Conservation (phyloP, 2,329 filamentous ascomycete genomes). For the Penicillium hesseltinei region DNA sequence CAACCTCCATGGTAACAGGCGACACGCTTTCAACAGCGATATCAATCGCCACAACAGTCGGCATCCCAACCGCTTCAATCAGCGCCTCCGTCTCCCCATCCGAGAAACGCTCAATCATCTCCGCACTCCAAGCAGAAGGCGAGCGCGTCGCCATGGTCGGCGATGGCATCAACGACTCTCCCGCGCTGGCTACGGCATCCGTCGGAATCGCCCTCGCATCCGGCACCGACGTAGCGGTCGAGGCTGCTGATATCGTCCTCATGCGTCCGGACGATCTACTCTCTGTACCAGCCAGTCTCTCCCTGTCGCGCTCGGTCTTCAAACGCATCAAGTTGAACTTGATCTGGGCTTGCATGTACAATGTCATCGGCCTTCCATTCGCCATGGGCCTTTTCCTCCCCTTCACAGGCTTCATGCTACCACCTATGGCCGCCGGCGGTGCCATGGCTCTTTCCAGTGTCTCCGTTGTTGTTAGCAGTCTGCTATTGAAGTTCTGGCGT, state of each 20-base stretch:
- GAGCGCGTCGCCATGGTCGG: slow-evolving; percentile 93
- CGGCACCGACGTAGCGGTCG: slow-evolving; percentile 96
- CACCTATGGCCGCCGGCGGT: slow-evolving; percentile 89
- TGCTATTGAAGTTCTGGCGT: slow-evolving; percentile 83
- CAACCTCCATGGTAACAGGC: slow-evolving; percentile 88
- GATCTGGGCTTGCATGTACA: slow-evolving; percentile 90
- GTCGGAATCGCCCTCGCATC: slow-evolving; percentile 90
- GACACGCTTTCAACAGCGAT: slow-evolving; percentile 83
- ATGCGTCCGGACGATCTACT: slow-evolving; percentile 92
- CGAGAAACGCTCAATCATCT: slow-evolving; percentile 85
- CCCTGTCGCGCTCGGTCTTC: slow-evolving; percentile 83
- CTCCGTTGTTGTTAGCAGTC: slow-evolving; percentile 78
- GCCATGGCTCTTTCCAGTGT: slow-evolving; percentile 92
- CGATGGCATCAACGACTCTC: slow-evolving; percentile 97
- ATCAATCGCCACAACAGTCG: slow-evolving; percentile 77
- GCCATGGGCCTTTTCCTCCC: slow-evolving; percentile 96
- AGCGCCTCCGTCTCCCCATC: slow-evolving; percentile 85
- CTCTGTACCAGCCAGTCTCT: slow-evolving; percentile 82
- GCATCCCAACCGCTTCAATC: slow-evolving; percentile 73
- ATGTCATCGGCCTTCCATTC: slow-evolving; percentile 84
- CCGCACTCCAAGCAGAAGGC: slow-evolving; percentile 69
- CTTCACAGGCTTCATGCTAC: slow-evolving; percentile 74
- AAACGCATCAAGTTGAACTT: slow-evolving; percentile 90
- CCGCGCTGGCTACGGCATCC: slow-evolving; percentile 86
- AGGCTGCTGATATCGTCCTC: slow-evolving; percentile 91